Base-by-base conservation (phyloP, 208 protist genomes). In the Crithidia sp. region DNA sequence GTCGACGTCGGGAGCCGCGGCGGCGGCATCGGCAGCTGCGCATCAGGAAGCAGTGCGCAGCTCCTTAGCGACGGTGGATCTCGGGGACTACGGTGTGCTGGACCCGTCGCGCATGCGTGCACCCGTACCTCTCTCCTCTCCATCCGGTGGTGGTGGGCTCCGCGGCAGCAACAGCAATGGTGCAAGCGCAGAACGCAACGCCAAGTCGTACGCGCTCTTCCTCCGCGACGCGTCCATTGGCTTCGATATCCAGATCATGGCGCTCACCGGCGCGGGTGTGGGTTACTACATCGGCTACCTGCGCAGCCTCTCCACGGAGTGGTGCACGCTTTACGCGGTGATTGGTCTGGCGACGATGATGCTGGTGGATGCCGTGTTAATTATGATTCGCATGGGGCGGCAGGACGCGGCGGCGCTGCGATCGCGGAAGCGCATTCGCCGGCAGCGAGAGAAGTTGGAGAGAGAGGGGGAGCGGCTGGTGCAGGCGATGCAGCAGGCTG, bases 171-270 rank as follows among this genome's bases (percentile, higher is more conserved):
- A 16, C 45, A 43, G 54, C 8, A 7, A 14, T 4, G 44, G 40
- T 16, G 17, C 54, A n/a, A 19, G 16, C 3, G 16, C n/a, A 2
- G 64, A 57, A 14, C 64, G 45, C 7, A 41, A 49, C 2, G 68
- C 72, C 41, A 71, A 69, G 67, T 87, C 82, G 2, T 88, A 86
- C 78, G 73, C 83, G 5, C 43, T 73, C 44, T 93, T 95, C 58
- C 28, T 95, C 39, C 77, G 75, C 2, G 82, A 86, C 61, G 84
- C 79, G 4, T 86, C 81, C 10, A 89, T 95, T 70, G 86, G 88
- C 13, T 76, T 93, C 43, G 90, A 95, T 71, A 89, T 95, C 19
- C 81, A 88, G 37, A 52, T 93, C 54, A 93, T 95, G 90, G 76
- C 84, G 10, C 67, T 93, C 10, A 84, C 84, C 28, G 90, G 86